Percentiles rank a stretch among this genome's conserved stretches.
phyloP scores from a whole-genome alignment of 2,329 filamentous ascomycete genomes.

The Botrytis sinoallii region DNA sequence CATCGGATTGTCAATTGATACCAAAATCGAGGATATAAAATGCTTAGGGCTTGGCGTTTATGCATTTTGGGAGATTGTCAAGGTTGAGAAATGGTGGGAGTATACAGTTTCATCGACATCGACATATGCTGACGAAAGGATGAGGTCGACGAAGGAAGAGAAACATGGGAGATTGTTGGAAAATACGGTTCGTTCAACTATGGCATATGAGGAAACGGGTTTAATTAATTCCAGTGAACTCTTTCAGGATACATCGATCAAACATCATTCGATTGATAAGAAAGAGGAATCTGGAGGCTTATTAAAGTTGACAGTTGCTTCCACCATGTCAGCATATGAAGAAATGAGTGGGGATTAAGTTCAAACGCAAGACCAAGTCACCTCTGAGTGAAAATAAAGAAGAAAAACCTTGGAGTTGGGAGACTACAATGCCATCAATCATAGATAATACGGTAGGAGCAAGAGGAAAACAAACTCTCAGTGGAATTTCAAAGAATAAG shows the following conservation, averaged over 20 bases:
- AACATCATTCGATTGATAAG: neutral
- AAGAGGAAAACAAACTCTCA: neutral
- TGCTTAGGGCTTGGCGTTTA: neutral
- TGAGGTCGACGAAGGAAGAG: no score
- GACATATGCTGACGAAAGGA: no score
- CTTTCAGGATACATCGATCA: neutral
- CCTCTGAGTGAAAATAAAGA: neutral
- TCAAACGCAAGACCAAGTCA: neutral
- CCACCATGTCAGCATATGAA: neutral
- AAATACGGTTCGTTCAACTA: no score
- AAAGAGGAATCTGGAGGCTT: neutral
- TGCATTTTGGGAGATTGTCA: slow-evolving; percentile 4
- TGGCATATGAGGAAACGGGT: fast-evolving
- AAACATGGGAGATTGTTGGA: no score
- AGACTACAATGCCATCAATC: neutral
- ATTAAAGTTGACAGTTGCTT: neutral
- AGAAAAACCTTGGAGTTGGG: neutral
- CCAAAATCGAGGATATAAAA: neutral
- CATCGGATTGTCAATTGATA: neutral
- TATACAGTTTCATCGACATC: neutral
- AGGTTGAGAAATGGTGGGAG: slow-evolving; percentile 10
- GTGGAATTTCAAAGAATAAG: neutral
- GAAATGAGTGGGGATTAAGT: neutral
- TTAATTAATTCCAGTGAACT: neutral
- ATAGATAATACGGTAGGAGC: neutral